phyloP scores from a whole-genome alignment of 1,284 basidiomycete genomes.

The Trichosporon inkin region DNA sequence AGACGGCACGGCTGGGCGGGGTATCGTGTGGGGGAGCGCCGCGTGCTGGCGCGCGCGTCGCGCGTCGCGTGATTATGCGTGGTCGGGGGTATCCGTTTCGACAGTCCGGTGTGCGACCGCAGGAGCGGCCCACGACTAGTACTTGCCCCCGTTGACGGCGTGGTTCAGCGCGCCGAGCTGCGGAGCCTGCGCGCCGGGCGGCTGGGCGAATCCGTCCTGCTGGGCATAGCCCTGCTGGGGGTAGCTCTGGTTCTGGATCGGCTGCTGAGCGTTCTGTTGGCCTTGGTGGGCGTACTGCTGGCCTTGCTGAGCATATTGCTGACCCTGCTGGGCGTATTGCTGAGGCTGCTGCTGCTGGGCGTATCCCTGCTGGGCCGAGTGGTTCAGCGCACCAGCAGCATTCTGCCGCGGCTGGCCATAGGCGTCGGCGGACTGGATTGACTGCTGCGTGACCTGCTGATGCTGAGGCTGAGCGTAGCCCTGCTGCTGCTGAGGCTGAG shows the following conservation, averaged over 20 bases:
- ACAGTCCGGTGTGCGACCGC: neutral
- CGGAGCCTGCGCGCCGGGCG: neutral
- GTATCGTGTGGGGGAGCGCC: no score
- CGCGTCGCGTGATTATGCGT: neutral
- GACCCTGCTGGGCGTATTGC: neutral
- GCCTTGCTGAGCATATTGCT: neutral
- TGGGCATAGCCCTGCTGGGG: neutral
- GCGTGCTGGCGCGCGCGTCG: no score
- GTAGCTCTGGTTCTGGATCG: neutral
- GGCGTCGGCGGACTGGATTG: neutral
- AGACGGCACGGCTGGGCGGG: no score
- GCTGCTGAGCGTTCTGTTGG: neutral
- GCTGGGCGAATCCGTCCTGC: neutral
- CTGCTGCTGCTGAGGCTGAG: neutral
- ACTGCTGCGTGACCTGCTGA: neutral
- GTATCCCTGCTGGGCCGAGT: no score
- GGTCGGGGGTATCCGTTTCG: neutral
- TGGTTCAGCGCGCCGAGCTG: neutral
- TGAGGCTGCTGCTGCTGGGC: no score
- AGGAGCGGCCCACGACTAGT: neutral
- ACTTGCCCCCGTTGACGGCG: neutral
- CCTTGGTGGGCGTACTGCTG: neutral
- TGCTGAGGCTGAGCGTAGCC: neutral
- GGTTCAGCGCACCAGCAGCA: no score
- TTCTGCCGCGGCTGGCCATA: neutral